phyloP scores from a whole-genome alignment of 495 filamentous ascomycete genomes.

The Podospora australis region DNA sequence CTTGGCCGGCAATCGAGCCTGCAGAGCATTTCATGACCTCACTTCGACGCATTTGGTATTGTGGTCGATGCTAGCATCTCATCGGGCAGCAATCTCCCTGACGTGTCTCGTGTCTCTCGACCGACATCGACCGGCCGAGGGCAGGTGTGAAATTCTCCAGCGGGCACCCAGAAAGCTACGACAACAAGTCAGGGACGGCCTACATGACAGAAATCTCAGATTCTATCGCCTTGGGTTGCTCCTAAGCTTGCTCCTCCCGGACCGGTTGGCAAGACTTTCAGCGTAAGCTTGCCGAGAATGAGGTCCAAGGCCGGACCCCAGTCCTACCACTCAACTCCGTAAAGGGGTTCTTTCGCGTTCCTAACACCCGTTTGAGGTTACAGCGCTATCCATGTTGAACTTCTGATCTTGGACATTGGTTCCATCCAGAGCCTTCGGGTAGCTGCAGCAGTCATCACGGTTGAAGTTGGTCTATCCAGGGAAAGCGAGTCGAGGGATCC shows the following conservation, averaged over 20 bases:
- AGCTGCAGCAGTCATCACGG: conserved; percentile 18
- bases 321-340: conserved; percentile 1
- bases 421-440: conserved; percentile 11
- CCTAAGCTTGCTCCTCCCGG: too few species aligned
- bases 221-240: too few species aligned
- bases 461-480: conserved; percentile 14
- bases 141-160: too few species aligned
- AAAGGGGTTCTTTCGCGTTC: conserved; percentile 1
- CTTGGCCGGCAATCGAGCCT: background rate
- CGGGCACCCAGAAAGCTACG: too few species aligned
- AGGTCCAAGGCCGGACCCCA: too few species aligned
- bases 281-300: too few species aligned
- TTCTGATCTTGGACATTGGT: conserved; percentile 3
- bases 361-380: conserved; percentile 12
- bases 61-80: background rate
- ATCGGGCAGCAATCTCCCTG: conserved; percentile 5
- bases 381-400: conserved; percentile 4
- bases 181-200: too few species aligned
- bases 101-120: background rate
- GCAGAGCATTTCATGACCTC: background rate
- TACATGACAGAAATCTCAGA: too few species aligned
- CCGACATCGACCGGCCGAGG: too few species aligned
- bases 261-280: too few species aligned
- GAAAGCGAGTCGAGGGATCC: conserved; percentile 28
- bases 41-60: background rate